phyloP scores from a whole-genome alignment of 176 grass and related monocot genomes.

The Hsuehochloa calcarea region DNA sequence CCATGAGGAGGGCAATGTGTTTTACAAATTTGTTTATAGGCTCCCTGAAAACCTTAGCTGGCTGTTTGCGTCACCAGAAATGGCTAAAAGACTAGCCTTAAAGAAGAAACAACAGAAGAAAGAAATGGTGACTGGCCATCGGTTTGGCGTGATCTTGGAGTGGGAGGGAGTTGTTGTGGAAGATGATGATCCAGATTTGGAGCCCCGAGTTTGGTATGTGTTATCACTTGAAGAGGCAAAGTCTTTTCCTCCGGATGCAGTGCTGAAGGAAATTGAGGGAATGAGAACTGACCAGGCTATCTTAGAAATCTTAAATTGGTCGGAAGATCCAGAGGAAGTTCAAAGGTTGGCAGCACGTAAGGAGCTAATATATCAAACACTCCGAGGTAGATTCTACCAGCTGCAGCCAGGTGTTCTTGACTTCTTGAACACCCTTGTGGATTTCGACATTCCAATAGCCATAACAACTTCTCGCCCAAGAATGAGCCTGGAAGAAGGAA shows the following conservation, averaged over 20 bases:
- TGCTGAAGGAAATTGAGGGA: constrained; percentile 63
- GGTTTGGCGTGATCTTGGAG: constrained; percentile 81
- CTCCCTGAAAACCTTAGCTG: constrained; percentile 69
- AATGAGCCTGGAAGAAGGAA: constrained; percentile 53
- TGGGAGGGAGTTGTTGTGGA: constrained; percentile 75
- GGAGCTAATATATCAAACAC: constrained; percentile 54
- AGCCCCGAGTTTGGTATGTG: constrained; percentile 60
- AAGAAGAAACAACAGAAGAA: constrained; percentile 50
- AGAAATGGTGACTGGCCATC: constrained; percentile 1
- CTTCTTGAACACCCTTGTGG: constrained; percentile 65
- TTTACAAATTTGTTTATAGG: constrained; percentile 46
- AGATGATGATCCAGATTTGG: constrained; percentile 59
- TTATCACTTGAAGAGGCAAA: constrained; percentile 65
- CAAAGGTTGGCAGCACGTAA: constrained; percentile 56
- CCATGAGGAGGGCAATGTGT: constrained; percentile 36
- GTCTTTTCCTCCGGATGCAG: constrained; percentile 50
- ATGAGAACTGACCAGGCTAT: constrained; percentile 73
- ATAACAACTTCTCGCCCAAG: constrained; percentile 35
- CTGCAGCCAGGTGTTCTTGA: constrained; percentile 48
- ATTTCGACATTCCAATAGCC: constrained; percentile 59
- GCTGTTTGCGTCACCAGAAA: constrained; percentile 42
- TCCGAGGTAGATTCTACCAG: constrained; percentile 40
- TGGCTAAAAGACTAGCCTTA: constrained; percentile 12
- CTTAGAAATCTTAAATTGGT: constrained; percentile 70
- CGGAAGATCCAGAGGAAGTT: constrained; percentile 50